Evolutionary conservation across 2,329 filamentous ascomycete species (phyloP).

Genomic region (Helotiales sp.): DNA sequence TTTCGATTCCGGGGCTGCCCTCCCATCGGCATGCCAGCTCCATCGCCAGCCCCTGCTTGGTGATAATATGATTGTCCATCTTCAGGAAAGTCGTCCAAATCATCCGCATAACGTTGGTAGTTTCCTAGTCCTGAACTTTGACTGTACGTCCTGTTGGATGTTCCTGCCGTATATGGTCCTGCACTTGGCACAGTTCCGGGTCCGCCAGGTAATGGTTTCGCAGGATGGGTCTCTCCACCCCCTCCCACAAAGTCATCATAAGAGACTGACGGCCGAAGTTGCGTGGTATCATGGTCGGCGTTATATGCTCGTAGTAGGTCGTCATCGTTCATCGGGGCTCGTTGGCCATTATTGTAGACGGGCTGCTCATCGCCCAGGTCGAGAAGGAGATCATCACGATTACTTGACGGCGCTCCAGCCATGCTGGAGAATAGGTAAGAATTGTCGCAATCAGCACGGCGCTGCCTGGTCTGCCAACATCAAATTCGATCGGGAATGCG

Average conservation of each 20-base stretch:
- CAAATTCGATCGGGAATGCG: conserved; percentile 3
- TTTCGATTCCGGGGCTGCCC: conserved; percentile 74
- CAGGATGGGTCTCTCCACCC: conserved; percentile 49
- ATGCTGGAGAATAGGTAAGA: conserved; percentile 46
- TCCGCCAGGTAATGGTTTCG: conserved; percentile 40
- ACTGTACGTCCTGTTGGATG: conserved; percentile 40
- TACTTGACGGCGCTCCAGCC: conserved; percentile 56
- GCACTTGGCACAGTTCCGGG: conserved; percentile 29
- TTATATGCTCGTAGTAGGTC: conserved; percentile 75
- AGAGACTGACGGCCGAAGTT: conserved; percentile 79
- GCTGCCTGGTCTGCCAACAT: conserved; percentile 22
- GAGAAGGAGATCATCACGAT: conserved; percentile 62
- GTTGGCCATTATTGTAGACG: conserved; percentile 73
- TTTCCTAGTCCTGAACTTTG: conserved; percentile 84
- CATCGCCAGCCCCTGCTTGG: conserved; percentile 64
- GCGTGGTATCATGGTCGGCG: conserved; percentile 56
- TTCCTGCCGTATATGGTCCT: conserved; percentile 28
- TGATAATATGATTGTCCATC: conserved; percentile 85
- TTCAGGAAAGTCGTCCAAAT: conserved; percentile 78
- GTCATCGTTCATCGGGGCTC: conserved; percentile 78
- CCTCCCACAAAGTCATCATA: conserved; percentile 94
- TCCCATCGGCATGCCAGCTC: conserved; percentile 45
- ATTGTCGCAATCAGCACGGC: conserved; percentile 29
- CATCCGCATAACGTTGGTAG: conserved; percentile 88
- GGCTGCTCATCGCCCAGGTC: conserved; percentile 73